phyloP scores from a whole-genome alignment of 495 filamentous ascomycete species.

The Penicillium paradoxum region DNA sequence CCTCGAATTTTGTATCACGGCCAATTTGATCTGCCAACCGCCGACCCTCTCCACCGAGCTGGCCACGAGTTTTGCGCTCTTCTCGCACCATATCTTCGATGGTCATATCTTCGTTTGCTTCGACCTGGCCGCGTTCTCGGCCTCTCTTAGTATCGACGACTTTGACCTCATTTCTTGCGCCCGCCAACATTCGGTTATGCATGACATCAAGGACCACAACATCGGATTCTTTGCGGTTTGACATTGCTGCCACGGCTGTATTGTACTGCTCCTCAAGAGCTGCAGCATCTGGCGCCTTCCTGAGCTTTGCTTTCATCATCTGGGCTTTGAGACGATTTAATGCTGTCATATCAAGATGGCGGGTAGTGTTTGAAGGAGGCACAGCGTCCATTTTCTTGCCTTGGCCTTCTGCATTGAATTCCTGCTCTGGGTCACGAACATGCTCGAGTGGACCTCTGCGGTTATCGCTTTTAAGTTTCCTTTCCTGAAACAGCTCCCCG shows the following conservation, averaged over 20 bases:
- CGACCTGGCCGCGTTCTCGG: constrained; percentile 69
- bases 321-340: constrained; percentile 88
- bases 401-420: constrained; percentile 40
- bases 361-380: constrained; percentile 36
- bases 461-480: constrained; percentile 52
- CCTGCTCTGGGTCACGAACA: constrained; percentile 32
- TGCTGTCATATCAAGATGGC: constrained; percentile 63
- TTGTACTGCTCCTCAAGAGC: constrained; percentile 85
- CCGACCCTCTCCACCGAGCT: constrained; percentile 74
- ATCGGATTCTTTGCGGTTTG: constrained; percentile 56
- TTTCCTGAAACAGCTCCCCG: constrained; percentile 78
- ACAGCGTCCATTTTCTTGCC: constrained; percentile 40
- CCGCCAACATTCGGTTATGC: constrained; percentile 82
- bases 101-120: constrained; percentile 92
- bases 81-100: constrained; percentile 95
- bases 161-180: constrained; percentile 68
- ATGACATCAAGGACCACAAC: constrained; percentile 80
- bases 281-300: constrained; percentile 62
- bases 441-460: constrained; percentile 31
- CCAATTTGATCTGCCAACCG: constrained; percentile 86
- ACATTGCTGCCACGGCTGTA: constrained; percentile 54
- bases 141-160: constrained; percentile 70
- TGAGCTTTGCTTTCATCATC: constrained; percentile 89
- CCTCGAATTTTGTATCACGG: constrained; percentile 85
- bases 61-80: constrained; percentile 75